phyloP scores from a whole-genome alignment of 164 flowering plant genomes.

The Aristolochia californica region DNA sequence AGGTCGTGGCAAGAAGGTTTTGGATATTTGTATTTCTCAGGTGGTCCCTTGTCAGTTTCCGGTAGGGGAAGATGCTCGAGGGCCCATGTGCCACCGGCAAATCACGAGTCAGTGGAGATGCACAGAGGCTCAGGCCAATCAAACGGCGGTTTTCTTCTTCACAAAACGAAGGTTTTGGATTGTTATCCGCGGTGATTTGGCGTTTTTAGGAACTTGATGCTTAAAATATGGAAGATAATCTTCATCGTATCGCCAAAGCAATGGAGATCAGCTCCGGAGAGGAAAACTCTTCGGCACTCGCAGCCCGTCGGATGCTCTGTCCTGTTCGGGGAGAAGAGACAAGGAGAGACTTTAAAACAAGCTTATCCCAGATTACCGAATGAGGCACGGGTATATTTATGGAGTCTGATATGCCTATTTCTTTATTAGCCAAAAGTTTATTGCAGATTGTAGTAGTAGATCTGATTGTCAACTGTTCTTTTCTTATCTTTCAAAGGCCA shows the following conservation, averaged over 20 bases:
- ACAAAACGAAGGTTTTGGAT: background rate
- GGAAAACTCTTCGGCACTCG: background rate
- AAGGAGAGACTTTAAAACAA: background rate
- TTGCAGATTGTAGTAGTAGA: too few species aligned
- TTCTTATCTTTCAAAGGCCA: too few species aligned
- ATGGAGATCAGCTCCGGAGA: background rate
- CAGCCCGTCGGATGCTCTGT: background rate
- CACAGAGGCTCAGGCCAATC: background rate
- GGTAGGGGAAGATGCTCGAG: too few species aligned
- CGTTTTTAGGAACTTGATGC: background rate
- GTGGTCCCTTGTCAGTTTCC: too few species aligned
- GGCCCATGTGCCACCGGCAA: background rate
- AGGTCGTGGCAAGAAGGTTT: too few species aligned
- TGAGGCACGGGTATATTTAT: background rate
- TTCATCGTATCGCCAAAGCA: background rate
- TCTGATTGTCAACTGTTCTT: too few species aligned
- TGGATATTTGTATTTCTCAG: too few species aligned
- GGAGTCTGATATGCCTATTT: background rate
- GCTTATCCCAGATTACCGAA: background rate
- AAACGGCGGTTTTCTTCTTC: background rate
- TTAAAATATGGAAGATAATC: background rate
- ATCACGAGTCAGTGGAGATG: too few species aligned
- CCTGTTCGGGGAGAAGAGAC: background rate
- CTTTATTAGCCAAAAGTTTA: background rate
- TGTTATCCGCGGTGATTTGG: background rate